Evolutionary conservation across 148 eudicot genomes (phyloP), one percentile per base, ranked within the genome.

Genomic region (Simmondsia chinensis): DNA sequence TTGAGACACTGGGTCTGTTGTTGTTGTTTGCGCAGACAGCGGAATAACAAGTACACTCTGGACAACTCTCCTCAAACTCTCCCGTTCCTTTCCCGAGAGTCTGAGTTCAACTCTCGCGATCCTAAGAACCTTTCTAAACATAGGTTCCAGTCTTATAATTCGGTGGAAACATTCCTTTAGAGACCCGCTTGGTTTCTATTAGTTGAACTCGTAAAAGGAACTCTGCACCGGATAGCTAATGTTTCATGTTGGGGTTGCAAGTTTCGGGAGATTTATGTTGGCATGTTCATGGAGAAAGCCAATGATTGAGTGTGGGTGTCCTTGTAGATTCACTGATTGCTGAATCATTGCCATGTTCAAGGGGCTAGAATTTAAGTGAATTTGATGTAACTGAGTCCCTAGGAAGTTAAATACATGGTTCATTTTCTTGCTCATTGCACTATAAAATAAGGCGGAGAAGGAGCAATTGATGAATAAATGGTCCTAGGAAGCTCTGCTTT

Each of bases 231-330:
- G 20, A 30, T 29, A 9, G 32, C 52, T 12, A 46, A 10, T 36
- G 53, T 46, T 45, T 22, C 36, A 1, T 39, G 41, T 29, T 31
- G 30, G 9, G 19, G 20, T 9, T 16, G 33, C 36, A 28, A 22
- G 20, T 17, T 39, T 31, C 18, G 35, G 14, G 11, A 42, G 9
- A 25, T 2, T 14, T 4, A 37, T 34, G 50, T 27, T 43, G 18
- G 43, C 14, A 26, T 43, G 32, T 49, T 38, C 13, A 49, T 42
- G 63, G 53, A 26, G 33, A 34, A 33, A 49, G 19, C 54, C 48
- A 68, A 61, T 61, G 41, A 56, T 49, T 55, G 25, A 32, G 15
- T 35, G 6, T 24, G 56, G 62, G 47, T 46, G 44, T 26, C 1
- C 19, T 39, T 43, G 27, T 20, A 14, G 23, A 28, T 22, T 37